Evolutionary conservation across 2,329 filamentous ascomycete species (phyloP).

Genomic region (Cadophora sp.): DNA sequence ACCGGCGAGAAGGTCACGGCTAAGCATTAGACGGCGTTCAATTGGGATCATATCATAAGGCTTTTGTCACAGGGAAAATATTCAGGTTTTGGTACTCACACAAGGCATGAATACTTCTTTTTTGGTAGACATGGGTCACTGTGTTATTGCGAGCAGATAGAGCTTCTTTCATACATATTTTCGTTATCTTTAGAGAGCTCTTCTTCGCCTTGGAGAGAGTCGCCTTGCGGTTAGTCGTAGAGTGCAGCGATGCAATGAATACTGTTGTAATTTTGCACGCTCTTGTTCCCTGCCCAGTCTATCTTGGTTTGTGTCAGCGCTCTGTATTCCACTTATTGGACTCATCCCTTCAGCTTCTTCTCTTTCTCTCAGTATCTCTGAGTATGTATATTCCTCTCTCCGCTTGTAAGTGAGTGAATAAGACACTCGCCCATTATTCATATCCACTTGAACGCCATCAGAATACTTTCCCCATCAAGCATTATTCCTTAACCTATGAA

Average conservation of each 20-base stretch:
- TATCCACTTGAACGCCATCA: too few relatives aligned
- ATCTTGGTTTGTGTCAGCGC: too few relatives aligned
- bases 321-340: too few relatives aligned
- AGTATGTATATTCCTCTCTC: too few relatives aligned
- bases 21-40: constrained; percentile 65
- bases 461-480: too few relatives aligned
- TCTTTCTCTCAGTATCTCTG: too few relatives aligned
- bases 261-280: too few relatives aligned
- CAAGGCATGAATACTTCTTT: constrained; percentile 15
- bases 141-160: constrained; percentile 23
- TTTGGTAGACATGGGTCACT: constrained; percentile 19
- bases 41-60: constrained; percentile 7
- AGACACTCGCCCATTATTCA: too few relatives aligned
- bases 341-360: too few relatives aligned
- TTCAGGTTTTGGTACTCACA: constrained; percentile 2
- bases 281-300: too few relatives aligned
- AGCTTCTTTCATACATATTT: constrained; percentile 12
- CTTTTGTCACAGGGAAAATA: neutral
- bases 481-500: too few relatives aligned
- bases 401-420: too few relatives aligned
- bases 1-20: constrained; percentile 69
- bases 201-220: neutral
- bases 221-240: neutral
- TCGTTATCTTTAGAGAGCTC: constrained; percentile 14
- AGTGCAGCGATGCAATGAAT: constrained; percentile 8